These are phyloP conservation scores for Bipolaris zeicola DNA, from an alignment of 2,329 filamentous ascomycete species.

Conservation along the genomic window DNA sequence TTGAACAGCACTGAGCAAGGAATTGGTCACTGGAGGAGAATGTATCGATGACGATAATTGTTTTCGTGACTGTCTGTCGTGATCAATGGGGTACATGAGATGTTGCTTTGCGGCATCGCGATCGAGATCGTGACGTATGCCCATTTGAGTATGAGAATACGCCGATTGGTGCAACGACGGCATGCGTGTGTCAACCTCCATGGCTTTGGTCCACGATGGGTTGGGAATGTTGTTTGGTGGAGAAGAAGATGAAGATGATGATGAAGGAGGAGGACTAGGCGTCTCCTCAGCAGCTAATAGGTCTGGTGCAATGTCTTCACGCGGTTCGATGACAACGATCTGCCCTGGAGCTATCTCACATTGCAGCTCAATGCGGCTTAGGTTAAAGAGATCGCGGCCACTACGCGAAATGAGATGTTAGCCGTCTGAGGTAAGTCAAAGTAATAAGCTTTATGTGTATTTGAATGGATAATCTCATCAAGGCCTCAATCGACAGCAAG, in stretches of 20 bases:
- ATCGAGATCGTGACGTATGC: conserved; percentile 22
- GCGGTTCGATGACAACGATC: conserved; percentile 35
- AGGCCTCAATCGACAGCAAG: neutral
- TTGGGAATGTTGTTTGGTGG: conserved; percentile 15
- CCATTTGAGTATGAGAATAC: conserved; percentile 20
- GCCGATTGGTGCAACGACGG: conserved; percentile 23
- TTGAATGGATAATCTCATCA: neutral
- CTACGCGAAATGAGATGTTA: conserved; percentile 26
- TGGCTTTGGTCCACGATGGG: conserved; percentile 20
- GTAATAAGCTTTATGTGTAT: neutral
- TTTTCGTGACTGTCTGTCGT: conserved; percentile 23
- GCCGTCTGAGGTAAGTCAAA: conserved; percentile 2
- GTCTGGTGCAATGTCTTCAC: conserved; percentile 28
- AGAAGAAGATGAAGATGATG: neutral
- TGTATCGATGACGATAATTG: conserved; percentile 22
- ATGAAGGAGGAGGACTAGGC: conserved; percentile 8
- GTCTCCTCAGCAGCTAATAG: conserved; percentile 27
- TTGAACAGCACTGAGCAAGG: conserved; percentile 20
- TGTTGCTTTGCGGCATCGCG: conserved; percentile 25
- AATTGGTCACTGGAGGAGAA: conserved; percentile 23
- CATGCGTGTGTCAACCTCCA: conserved; percentile 41
- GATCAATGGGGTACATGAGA: conserved; percentile 26
- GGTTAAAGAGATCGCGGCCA: conserved; percentile 48
- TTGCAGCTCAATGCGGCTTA: conserved; percentile 47
- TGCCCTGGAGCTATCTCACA: conserved; percentile 37